Evolutionary conservation across 495 filamentous ascomycete genomes (phyloP).

Genomic region (Barbatosphaeria neglecta): DNA sequence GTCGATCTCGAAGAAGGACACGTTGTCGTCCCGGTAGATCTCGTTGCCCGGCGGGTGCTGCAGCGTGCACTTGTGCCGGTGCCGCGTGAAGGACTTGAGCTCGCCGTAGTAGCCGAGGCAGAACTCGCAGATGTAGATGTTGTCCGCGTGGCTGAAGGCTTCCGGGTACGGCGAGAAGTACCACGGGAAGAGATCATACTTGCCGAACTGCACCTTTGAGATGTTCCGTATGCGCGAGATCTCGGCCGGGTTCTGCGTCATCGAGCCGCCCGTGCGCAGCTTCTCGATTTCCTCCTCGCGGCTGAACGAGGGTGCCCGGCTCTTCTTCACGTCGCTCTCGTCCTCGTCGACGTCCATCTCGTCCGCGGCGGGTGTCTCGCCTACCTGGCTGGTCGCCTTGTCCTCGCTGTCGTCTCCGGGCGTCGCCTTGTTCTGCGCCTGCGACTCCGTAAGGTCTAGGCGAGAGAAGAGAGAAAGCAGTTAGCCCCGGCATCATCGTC

Average conservation of each 20-base stretch:
- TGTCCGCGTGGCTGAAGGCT: slow-evolving; percentile 70
- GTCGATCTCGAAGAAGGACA: slow-evolving; percentile 96
- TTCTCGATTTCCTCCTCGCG: slow-evolving; percentile 94
- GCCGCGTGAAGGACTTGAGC: slow-evolving; percentile 64
- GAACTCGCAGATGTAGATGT: slow-evolving; percentile 95
- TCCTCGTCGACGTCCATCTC: slow-evolving; percentile 55
- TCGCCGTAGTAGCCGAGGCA: slow-evolving; percentile 85
- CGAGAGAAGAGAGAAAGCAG: too few relatives aligned
- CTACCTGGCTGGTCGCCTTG: slow-evolving; percentile 20
- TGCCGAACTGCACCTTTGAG: slow-evolving; percentile 83
- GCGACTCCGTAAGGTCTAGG: slow-evolving; percentile 22
- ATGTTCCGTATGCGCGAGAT: slow-evolving; percentile 94
- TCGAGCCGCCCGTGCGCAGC: slow-evolving; percentile 82
- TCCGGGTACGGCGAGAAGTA: slow-evolving; percentile 97
- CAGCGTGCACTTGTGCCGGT: slow-evolving; percentile 82
- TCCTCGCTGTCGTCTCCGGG: slow-evolving; percentile 24
- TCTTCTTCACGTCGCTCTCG: slow-evolving; percentile 25
- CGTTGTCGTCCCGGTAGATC: slow-evolving; percentile 88
- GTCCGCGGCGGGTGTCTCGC: slow-evolving; percentile 35
- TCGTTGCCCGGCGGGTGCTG: slow-evolving; percentile 94
- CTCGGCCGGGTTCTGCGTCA: slow-evolving; percentile 97
- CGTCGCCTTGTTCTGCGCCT: slow-evolving; percentile 19
- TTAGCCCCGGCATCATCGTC: neutral
- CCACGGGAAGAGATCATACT: slow-evolving; percentile 88
- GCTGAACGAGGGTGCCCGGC: slow-evolving; percentile 43